Conservation (phyloP, 768 basidiomycete genomes). For the Suillus plorans region DNA sequence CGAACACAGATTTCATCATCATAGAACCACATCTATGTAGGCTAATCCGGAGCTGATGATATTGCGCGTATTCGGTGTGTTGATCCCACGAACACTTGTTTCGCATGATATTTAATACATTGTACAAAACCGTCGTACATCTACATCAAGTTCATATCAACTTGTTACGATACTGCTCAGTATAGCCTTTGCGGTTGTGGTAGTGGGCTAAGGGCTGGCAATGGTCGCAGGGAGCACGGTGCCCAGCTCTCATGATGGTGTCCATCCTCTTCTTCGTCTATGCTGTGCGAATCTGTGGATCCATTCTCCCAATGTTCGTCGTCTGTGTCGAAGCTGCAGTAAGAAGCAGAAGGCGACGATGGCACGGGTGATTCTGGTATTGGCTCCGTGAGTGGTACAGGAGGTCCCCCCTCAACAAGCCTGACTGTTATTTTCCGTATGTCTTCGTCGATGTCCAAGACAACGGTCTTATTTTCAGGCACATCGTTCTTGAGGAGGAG, state of each 20-base stretch:
- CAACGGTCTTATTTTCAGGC: slow-evolving; percentile 1
- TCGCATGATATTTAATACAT: background rate
- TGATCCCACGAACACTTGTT: background rate
- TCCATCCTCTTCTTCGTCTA: slow-evolving; percentile 5
- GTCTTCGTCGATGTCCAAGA: background rate
- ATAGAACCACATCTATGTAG: background rate
- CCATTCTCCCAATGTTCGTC: background rate
- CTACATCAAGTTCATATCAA: background rate
- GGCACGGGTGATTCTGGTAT: background rate
- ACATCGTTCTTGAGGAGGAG: slow-evolving; percentile 6
- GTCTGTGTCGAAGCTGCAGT: slow-evolving; percentile 4
- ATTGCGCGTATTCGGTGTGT: too few species aligned
- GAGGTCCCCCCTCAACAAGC: slow-evolving; percentile 1
- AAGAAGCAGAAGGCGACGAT: slow-evolving; percentile 3
- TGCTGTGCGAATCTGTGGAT: slow-evolving; percentile 5
- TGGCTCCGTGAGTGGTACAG: background rate
- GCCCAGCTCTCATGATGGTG: background rate
- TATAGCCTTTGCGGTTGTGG: slow-evolving; percentile 5
- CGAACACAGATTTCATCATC: background rate
- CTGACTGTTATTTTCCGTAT: slow-evolving; percentile 1
- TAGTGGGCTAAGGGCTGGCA: background rate
- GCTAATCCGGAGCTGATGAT: background rate
- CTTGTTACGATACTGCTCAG: background rate
- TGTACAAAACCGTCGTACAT: background rate
- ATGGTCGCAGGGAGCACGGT: background rate